phyloP scores from a whole-genome alignment of 352 stramenopile genomes.

The Globisporangium emineosum region DNA sequence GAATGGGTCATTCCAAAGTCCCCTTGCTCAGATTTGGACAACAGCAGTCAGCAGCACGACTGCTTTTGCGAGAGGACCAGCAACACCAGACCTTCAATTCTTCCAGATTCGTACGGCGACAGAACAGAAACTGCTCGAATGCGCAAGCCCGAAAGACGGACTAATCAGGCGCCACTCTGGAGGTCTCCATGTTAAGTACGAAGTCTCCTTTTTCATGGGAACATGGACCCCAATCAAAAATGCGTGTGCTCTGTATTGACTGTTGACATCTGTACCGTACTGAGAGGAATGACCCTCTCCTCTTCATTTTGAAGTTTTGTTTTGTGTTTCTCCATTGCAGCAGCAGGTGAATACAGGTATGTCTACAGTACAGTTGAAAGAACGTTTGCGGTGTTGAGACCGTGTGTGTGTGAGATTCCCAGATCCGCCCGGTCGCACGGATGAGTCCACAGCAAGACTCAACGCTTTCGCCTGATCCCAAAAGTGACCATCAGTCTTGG shows the following conservation, averaged over 20 bases:
- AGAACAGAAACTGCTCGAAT: not conserved
- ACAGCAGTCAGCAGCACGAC: not conserved
- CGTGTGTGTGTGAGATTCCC: not conserved
- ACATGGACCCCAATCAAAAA: not conserved
- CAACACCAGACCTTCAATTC: not conserved
- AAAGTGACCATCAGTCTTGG: constrained; percentile 6
- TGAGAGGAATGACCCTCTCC: no score
- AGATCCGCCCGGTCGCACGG: not conserved
- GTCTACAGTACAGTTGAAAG: not conserved
- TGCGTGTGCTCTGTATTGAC: not conserved
- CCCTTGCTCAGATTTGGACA: not conserved
- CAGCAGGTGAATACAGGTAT: not conserved
- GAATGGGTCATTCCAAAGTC: not conserved
- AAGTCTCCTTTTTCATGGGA: no score
- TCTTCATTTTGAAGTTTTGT: no score
- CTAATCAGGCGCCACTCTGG: not conserved
- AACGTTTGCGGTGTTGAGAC: constrained; percentile 1
- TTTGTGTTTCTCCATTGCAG: no score
- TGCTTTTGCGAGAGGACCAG: not conserved
- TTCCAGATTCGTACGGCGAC: no score
- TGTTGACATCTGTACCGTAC: no score
- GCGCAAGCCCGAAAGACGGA: not conserved
- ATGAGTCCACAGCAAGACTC: not conserved
- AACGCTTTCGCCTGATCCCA: not conserved
- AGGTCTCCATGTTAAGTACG: no score